Base-by-base conservation (phyloP, 2,329 filamentous ascomycete species). In the Sarocladium oryzae region DNA sequence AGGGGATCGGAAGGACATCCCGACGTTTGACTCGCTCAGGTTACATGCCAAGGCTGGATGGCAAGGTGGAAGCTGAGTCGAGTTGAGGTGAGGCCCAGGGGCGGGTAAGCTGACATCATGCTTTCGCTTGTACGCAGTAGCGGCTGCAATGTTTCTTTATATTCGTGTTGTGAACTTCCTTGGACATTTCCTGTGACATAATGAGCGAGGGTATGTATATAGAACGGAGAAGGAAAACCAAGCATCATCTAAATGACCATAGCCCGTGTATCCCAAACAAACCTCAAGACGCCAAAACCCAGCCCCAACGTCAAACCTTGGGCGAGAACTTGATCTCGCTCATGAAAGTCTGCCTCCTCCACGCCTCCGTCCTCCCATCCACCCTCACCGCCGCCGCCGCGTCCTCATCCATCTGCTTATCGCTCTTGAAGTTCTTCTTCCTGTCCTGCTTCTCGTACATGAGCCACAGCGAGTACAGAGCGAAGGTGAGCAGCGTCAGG, bases 401-500 rank as follows among this genome's bases (percentile, higher is more conserved):
- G 7, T 10, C 46, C 30, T 23, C 30, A 21, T 49, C 46, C 46
- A 49, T 49, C 32, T 49, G 20, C 32, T 36, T 28, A 11, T 49
- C 46, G 15, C 9, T 49, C 28, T 52, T 23, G 4, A 55, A 49
- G 35, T 55, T 53, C 28, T 52, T 52, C 45, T 54, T 53, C 26
- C 54, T 49, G 35, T 58, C 53, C n/a, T 54, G 52, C 53, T 61
- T 63, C 30, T 64, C 63, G 49, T 63, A 60, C 52, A 58, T 60
- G 41, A 69, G 57, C 63, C 61, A 67, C 24, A 58, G 37, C 35
- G 65, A 63, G 52, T 69, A 71, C 11, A 69, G 53, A 7, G 60
- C 28, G 52, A 71, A 71, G 0, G 65, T 67, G 3, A 60, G 33
- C 1, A 63, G 32, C 0, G 69, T 72, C 40, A 71, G 58, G 4